phyloP scores from a whole-genome alignment of 2,329 filamentous ascomycete species.

The Sporothrix sp. region DNA sequence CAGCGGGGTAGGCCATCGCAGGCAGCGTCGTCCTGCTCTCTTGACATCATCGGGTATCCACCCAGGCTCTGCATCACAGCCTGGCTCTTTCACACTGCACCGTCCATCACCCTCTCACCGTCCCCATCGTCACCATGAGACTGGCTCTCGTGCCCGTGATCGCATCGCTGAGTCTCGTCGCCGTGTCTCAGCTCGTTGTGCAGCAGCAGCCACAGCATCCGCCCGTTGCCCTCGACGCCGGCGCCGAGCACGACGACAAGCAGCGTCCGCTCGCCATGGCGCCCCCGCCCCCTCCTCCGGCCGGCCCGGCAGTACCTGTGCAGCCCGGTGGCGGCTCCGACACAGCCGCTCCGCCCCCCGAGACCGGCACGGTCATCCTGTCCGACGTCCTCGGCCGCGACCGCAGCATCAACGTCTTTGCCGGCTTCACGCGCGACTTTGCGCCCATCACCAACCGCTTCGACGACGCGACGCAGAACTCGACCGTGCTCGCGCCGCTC shows the following conservation, averaged over 20 bases:
- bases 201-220: constrained; percentile 1
- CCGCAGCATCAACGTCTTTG: constrained; percentile 74
- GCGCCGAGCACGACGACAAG: not conserved
- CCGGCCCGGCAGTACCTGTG: constrained; percentile 17
- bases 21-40: not conserved
- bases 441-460: constrained; percentile 59
- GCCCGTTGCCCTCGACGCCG: not conserved
- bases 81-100: not conserved
- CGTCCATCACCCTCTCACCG: not conserved
- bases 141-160: constrained; percentile 7
- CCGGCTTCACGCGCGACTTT: constrained; percentile 68
- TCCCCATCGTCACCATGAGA: constrained; percentile 12
- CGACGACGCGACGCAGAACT: constrained; percentile 55
- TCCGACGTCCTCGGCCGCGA: constrained; percentile 77
- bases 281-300: constrained; percentile 17
- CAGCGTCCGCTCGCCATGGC: constrained; percentile 16
- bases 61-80: too few species aligned
- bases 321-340: constrained; percentile 22
- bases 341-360: constrained; percentile 7
- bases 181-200: constrained; percentile 15
- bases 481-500: constrained; percentile 77
- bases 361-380: constrained; percentile 50
- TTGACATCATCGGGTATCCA: constrained; percentile 10
- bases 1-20: too few species aligned
- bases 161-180: constrained; percentile 14